These are phyloP conservation scores for Onygenales sp. DNA, from an alignment of 2,329 filamentous ascomycete genomes.

Conservation along the genomic window DNA sequence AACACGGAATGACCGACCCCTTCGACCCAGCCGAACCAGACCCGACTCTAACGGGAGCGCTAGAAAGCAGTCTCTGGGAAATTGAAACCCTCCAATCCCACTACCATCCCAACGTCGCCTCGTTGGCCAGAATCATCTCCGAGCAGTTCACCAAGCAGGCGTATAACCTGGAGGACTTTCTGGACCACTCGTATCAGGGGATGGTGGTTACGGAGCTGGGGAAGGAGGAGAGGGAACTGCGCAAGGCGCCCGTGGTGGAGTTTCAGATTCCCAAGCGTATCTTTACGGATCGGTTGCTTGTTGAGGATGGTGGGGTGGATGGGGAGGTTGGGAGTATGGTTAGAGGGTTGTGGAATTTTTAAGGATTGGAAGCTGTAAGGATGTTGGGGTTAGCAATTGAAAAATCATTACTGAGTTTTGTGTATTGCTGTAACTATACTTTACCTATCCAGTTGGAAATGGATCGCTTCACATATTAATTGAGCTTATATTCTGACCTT, in stretches of 20 bases:
- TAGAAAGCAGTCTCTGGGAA: constrained; percentile 94
- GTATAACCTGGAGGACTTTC: constrained; percentile 93
- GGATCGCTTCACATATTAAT: too few relatives aligned
- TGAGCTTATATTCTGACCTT: too few relatives aligned
- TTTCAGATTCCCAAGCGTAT: constrained; percentile 88
- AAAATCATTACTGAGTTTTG: constrained; percentile 17
- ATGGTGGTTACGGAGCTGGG: constrained; percentile 73
- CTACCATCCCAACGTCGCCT: constrained; percentile 94
- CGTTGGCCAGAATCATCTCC: constrained; percentile 83
- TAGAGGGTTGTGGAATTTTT: constrained; percentile 29
- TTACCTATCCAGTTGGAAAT: too few relatives aligned
- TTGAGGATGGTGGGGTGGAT: constrained; percentile 31
- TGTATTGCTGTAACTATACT: neutral
- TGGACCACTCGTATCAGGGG: constrained; percentile 76
- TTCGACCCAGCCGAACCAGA: constrained; percentile 69
- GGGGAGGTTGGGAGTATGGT: constrained; percentile 27
- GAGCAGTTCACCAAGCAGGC: constrained; percentile 95
- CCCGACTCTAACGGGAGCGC: constrained; percentile 74
- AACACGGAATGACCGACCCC: constrained; percentile 59
- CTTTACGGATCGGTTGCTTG: constrained; percentile 42
- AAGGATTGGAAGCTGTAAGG: constrained; percentile 30
- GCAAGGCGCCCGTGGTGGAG: constrained; percentile 80
- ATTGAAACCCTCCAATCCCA: constrained; percentile 82
- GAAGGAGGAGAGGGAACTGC: constrained; percentile 59
- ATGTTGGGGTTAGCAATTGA: constrained; percentile 20